Percentiles rank a stretch among this genome's conserved stretches.
These are phyloP conservation scores for Musa balbisiana DNA, from an alignment of 202 grass and related monocot species.

Conservation along the genomic window DNA sequence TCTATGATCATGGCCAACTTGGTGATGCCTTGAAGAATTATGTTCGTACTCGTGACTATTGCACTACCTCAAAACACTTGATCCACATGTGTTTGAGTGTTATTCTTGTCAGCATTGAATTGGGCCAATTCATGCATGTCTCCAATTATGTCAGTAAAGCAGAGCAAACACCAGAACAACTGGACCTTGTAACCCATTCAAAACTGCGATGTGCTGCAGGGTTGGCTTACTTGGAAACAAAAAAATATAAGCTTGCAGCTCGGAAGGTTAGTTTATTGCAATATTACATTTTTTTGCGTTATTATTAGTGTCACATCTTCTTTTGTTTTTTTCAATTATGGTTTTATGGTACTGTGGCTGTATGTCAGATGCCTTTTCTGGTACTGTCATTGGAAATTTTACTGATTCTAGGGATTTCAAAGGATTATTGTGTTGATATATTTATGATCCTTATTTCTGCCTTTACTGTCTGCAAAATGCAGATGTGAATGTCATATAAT, in stretches of 20 bases:
- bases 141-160: slow-evolving; percentile 76
- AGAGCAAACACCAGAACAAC: slow-evolving; percentile 52
- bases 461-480: too few relatives aligned
- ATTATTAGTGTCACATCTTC: not conserved
- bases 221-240: slow-evolving; percentile 64
- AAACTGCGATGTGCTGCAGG: slow-evolving; percentile 75
- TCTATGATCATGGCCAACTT: slow-evolving; percentile 68
- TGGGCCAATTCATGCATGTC: slow-evolving; percentile 71
- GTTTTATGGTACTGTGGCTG: too few relatives aligned
- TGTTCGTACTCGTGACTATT: slow-evolving; percentile 79
- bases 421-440: too few relatives aligned
- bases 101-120: slow-evolving; percentile 76
- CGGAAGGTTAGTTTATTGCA: slow-evolving; percentile 54
- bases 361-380: too few relatives aligned
- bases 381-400: not conserved
- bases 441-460: too few relatives aligned
- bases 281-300: not conserved
- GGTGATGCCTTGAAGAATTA: slow-evolving; percentile 86
- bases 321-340: not conserved
- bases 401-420: too few relatives aligned
- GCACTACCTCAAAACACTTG: slow-evolving; percentile 88
- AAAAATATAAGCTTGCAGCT: slow-evolving; percentile 88
- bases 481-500: not conserved
- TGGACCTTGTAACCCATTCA: slow-evolving; percentile 37
- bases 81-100: slow-evolving; percentile 95